These are phyloP conservation scores for Phytophthora idaei DNA, from an alignment of 352 stramenopile genomes.

Conservation along the genomic window DNA sequence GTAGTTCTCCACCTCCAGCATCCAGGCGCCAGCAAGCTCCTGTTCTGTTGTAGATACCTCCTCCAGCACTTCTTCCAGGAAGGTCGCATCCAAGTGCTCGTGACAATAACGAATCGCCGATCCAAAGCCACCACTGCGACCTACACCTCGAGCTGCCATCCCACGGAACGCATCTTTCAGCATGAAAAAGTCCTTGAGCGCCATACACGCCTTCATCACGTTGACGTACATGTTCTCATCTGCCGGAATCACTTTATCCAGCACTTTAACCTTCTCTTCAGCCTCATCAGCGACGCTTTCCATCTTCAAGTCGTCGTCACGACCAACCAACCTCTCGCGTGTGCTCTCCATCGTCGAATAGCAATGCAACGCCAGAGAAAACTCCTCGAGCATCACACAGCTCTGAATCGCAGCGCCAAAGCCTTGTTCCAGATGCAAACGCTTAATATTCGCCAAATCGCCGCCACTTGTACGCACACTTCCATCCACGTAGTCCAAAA, in stretches of 20 bases:
- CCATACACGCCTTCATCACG: conserved; percentile 60
- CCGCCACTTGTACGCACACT: conserved; percentile 8
- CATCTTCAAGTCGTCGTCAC: conserved; percentile 7
- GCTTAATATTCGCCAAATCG: conserved; percentile 15
- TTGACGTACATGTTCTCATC: conserved; percentile 88
- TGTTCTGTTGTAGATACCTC: conserved; percentile 59
- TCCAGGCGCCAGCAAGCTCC: conserved; percentile 49
- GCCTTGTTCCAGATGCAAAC: conserved; percentile 51
- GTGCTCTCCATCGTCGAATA: conserved; percentile 26
- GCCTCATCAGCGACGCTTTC: conserved; percentile 23
- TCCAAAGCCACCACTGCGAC: conserved; percentile 67
- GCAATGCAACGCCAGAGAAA: conserved; percentile 58
- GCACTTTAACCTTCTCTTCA: conserved; percentile 15
- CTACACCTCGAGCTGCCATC: conserved; percentile 56
- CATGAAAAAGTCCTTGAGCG: conserved; percentile 38
- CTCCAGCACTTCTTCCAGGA: conserved; percentile 67
- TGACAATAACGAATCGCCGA: conserved; percentile 73
- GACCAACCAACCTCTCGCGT: conserved; percentile 9
- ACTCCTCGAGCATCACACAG: conserved; percentile 49
- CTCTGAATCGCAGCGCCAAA: conserved; percentile 77
- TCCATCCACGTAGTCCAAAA: conserved; percentile 49
- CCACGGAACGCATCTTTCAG: conserved; percentile 61
- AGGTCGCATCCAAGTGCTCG: conserved; percentile 43
- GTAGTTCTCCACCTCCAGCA: conserved; percentile 71
- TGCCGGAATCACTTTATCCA: conserved; percentile 35